These are phyloP conservation scores for Coniferiporia sulphurascens DNA, from an alignment of 1,284 basidiomycete genomes.

Conservation along the genomic window DNA sequence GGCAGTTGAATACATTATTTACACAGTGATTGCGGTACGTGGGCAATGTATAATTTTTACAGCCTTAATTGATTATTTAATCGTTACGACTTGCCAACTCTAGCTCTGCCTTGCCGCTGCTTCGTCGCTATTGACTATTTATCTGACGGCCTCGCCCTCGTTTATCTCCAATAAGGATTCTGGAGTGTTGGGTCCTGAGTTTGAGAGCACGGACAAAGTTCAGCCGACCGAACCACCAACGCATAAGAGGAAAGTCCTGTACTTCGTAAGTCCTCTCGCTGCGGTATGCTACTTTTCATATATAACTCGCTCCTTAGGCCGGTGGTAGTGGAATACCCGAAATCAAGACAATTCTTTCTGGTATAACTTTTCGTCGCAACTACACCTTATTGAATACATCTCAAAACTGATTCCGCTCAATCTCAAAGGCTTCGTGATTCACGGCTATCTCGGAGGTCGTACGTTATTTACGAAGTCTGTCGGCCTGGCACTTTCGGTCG, in stretches of 20 bases:
- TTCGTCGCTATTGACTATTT: conserved; percentile 79
- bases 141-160: conserved; percentile 82
- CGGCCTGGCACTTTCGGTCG: conserved; percentile 87
- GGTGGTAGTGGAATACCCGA: conserved; percentile 96
- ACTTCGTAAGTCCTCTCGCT: conserved; percentile 57
- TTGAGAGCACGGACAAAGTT: conserved; percentile 29
- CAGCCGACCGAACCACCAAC: conserved; percentile 25
- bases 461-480: conserved; percentile 90
- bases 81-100: neutral
- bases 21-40: conserved; percentile 75
- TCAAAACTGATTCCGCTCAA: conserved; percentile 2
- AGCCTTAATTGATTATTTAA: conserved; percentile 4
- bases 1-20: conserved; percentile 65
- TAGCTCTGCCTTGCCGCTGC: conserved; percentile 68
- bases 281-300: conserved; percentile 20
- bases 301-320: conserved; percentile 45
- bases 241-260: conserved; percentile 66
- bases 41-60: neutral
- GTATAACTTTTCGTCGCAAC: conserved; percentile 31
- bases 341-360: conserved; percentile 94
- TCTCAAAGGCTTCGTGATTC: conserved; percentile 85
- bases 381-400: neutral
- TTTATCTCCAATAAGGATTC: conserved; percentile 88
- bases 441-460: conserved; percentile 91
- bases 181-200: conserved; percentile 56